Conservation (phyloP, 179 eudicot species). For the Vitellaria paradoxa region DNA sequence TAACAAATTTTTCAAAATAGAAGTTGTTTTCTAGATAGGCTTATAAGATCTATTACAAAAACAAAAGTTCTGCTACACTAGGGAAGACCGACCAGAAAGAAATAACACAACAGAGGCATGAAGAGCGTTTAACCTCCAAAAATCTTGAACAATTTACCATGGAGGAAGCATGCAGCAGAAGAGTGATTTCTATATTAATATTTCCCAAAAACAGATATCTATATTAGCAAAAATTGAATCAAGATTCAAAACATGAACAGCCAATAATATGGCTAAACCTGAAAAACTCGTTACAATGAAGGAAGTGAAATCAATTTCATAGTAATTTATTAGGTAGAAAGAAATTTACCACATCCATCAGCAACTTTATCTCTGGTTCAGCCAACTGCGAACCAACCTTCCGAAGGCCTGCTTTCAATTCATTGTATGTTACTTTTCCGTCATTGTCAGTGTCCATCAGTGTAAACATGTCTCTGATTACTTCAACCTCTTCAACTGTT, state of each 20-base stretch:
- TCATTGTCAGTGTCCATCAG: slow-evolving; percentile 82
- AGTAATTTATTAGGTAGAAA: background rate
- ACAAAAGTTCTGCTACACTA: background rate
- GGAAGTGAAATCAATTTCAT: background rate
- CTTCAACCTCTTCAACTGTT: slow-evolving; percentile 78
- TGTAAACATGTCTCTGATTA: slow-evolving; percentile 80
- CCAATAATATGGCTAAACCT: background rate
- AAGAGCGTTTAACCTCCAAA: background rate
- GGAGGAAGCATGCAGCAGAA: background rate
- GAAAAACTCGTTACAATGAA: background rate
- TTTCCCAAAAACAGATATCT: background rate
- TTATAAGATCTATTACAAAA: background rate
- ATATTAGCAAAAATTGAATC: background rate
- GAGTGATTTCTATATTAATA: background rate
- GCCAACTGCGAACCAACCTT: slow-evolving; percentile 90
- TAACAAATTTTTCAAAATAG: background rate
- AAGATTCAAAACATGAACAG: background rate
- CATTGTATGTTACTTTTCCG: slow-evolving; percentile 76
- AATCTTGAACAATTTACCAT: background rate
- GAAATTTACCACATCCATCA: slow-evolving; percentile 88
- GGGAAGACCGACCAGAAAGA: background rate
- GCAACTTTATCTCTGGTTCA: slow-evolving; percentile 78
- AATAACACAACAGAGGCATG: background rate
- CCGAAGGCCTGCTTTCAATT: slow-evolving; percentile 61
- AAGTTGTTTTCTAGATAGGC: background rate